Percentiles rank a stretch among this genome's conserved stretches.
Conservation (phyloP, 23 red algal genomes). For the Gracilaria domingensis region DNA sequence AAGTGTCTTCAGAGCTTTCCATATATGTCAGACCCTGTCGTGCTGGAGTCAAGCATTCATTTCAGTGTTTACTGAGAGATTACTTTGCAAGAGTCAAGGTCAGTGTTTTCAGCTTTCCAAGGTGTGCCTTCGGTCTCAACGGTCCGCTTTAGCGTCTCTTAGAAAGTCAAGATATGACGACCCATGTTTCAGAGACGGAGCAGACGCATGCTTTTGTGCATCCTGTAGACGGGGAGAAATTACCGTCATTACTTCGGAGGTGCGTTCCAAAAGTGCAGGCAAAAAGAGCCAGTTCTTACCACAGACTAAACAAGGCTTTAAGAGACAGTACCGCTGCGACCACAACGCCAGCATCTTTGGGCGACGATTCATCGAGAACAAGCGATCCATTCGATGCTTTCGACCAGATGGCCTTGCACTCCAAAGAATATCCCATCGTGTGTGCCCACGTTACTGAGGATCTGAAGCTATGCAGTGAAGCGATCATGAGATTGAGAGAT, state of each 20-base stretch:
- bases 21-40: no score
- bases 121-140: constrained; percentile 1
- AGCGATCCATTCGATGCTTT: constrained; percentile 16
- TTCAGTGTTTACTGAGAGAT: no score
- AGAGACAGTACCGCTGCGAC: neutral
- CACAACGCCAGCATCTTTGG: neutral
- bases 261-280: constrained; percentile 33
- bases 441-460: constrained; percentile 59
- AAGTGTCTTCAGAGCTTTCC: no score
- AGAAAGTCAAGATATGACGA: constrained; percentile 1
- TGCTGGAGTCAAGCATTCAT: no score
- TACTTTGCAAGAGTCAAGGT: neutral
- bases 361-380: neutral
- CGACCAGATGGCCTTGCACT: neutral
- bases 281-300: constrained; percentile 27
- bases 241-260: constrained; percentile 30
- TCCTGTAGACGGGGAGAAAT: constrained; percentile 1
- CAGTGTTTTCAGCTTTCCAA: no score
- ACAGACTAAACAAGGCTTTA: constrained; percentile 29
- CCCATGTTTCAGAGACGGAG: constrained; percentile 33
- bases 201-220: constrained; percentile 38
- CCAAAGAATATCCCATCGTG: constrained; percentile 23
- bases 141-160: neutral
- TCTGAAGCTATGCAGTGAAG: constrained; percentile 57
- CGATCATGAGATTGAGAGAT: constrained; percentile 49